Percentiles rank a stretch among this genome's conserved stretches.
These are phyloP conservation scores for Spathaspora sp. DNA, from an alignment of 1,139 yeast genomes.

Conservation along the genomic window DNA sequence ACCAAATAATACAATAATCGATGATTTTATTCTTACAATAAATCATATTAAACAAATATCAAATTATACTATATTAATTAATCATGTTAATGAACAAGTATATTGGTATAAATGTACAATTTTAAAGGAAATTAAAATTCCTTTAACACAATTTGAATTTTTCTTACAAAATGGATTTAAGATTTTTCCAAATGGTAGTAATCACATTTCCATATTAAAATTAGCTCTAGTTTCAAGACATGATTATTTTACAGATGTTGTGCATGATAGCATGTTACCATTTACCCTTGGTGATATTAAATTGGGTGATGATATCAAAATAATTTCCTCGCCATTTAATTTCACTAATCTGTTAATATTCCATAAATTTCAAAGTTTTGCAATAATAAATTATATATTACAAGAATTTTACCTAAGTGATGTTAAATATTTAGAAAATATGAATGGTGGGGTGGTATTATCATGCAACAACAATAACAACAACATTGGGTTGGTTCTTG, in stretches of 20 bases:
- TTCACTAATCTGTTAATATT: slow-evolving; percentile 59
- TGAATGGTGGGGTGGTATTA: slow-evolving; percentile 53
- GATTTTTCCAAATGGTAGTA: slow-evolving; percentile 22
- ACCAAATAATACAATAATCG: slow-evolving; percentile 13
- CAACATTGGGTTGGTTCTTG: slow-evolving; percentile 54
- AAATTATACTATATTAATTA: slow-evolving; percentile 20
- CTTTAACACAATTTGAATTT: slow-evolving; percentile 6
- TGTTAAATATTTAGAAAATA: slow-evolving; percentile 58
- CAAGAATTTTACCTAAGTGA: slow-evolving; percentile 47
- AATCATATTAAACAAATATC: slow-evolving; percentile 17
- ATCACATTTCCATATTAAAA: slow-evolving; percentile 6
- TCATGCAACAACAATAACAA: slow-evolving; percentile 5
- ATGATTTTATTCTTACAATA: slow-evolving; percentile 19
- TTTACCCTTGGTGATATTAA: slow-evolving; percentile 7
- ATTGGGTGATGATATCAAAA: slow-evolving; percentile 18
- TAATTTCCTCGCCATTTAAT: slow-evolving; percentile 55
- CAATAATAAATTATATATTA: slow-evolving; percentile 37
- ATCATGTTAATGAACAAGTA: slow-evolving; percentile 16
- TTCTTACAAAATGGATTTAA: slow-evolving; percentile 28
- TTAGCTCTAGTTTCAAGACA: slow-evolving; percentile 6
- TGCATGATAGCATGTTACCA: slow-evolving; percentile 6
- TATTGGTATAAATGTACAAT: slow-evolving; percentile 22
- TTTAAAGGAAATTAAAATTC: slow-evolving; percentile 1
- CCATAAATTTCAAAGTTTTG: slow-evolving; percentile 45
- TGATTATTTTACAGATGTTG: slow-evolving; percentile 5